Base-by-base conservation (phyloP, 1,139 yeast species). In the Taiozyma sp. region DNA sequence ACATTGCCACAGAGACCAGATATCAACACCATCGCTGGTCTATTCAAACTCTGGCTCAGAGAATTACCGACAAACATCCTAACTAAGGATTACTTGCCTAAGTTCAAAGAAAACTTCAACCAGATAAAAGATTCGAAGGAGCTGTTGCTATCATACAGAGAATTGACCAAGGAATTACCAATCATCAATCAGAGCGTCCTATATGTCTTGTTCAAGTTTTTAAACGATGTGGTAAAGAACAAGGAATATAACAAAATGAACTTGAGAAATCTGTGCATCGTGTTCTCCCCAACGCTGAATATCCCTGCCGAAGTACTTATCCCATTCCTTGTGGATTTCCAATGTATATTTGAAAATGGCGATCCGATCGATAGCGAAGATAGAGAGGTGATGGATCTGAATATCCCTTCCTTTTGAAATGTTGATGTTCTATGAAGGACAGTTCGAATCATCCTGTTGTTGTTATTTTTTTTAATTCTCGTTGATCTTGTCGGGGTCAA, bases 281-380 rank as follows among this genome's bases (percentile, higher is more conserved):
- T 89, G 21, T 87, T 88, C 67, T 88, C 91, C 5, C 96, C 96
- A 4, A 88, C 96, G 1, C 72, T 88, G 56, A 85, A 85, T 57
- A 74, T 88, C 42, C 82, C 95, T 0, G 73, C 83, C 21, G 84
- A 81, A 48, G 77, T 87, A 6, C 72, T 88, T 54, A 76, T 77
- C 46, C 75, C 81, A 19, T 77, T 86, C 52, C 74, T 88, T 59
- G 77, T 77, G 46, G 89, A 88, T 63, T 85, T 80, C 63, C 76
- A 71, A 29, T 78, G 81, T 57, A 76, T 88, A 9, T 88, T 87
- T 62, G 83, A 80, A 52, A 73, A 74, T 34, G 78, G 75, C 1
- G 67, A 65, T 2, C 81, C 83, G 2, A 50, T 64, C 5, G 55
- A 60, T 30, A 48, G 62, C 43, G 53, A 53, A 13, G 54, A 57